phyloP scores from a whole-genome alignment of 2,329 filamentous ascomycete genomes.

The Xylariaceae sp. region DNA sequence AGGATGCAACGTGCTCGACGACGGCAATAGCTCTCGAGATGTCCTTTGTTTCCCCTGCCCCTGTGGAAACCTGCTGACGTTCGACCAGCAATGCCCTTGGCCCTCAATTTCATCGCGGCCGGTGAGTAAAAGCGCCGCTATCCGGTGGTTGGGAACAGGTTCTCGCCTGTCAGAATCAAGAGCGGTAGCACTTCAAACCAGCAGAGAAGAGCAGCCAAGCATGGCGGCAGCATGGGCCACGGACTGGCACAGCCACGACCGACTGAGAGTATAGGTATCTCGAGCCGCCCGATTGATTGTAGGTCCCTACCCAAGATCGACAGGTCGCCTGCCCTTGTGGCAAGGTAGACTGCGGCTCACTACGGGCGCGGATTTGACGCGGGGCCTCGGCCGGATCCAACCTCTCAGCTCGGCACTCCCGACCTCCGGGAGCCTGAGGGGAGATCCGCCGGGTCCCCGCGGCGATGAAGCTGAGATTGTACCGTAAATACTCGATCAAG shows the following conservation, averaged over 20 bases:
- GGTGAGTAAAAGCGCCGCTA: slow-evolving; percentile 59
- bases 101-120: slow-evolving; percentile 85
- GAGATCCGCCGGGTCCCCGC: slow-evolving; percentile 31
- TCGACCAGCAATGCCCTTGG: slow-evolving; percentile 62
- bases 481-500: slow-evolving; percentile 97
- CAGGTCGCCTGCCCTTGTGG: slow-evolving; percentile 18
- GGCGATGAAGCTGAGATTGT: slow-evolving; percentile 79
- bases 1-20: slow-evolving; percentile 7
- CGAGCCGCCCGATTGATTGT: slow-evolving; percentile 25
- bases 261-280: too few relatives aligned
- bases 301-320: slow-evolving; percentile 39
- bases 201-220: too few relatives aligned
- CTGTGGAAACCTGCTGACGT: slow-evolving; percentile 22
- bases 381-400: slow-evolving; percentile 42
- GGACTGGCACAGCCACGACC: too few relatives aligned
- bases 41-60: slow-evolving; percentile 7
- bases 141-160: slow-evolving; percentile 19
- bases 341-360: slow-evolving; percentile 56
- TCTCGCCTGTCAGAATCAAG: slow-evolving; percentile 37
- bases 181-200: slow-evolving; percentile 51
- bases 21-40: too few relatives aligned
- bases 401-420: slow-evolving; percentile 25
- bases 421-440: slow-evolving; percentile 11
- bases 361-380: slow-evolving; percentile 71
- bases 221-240: too few relatives aligned